phyloP scores from a whole-genome alignment of 2,329 filamentous ascomycete genomes.

The Diaporthe vaccinii region DNA sequence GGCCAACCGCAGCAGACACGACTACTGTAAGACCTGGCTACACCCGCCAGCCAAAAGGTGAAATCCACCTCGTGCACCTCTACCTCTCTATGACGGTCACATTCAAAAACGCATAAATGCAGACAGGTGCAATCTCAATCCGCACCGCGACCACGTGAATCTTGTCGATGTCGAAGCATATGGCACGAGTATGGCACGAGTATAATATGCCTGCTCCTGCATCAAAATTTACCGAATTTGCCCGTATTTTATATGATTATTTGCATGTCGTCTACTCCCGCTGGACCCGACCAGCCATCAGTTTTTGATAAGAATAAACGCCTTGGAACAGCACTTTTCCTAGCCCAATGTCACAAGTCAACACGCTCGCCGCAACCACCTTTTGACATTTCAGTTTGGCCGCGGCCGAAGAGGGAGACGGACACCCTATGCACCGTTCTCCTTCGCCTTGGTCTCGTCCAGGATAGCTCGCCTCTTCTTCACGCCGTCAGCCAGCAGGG shows the following conservation, averaged over 20 bases:
- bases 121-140: background rate
- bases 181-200: background rate
- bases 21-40: slow-evolving; percentile 11
- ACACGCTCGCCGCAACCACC: background rate
- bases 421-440: slow-evolving; percentile 36
- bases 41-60: background rate
- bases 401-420: slow-evolving; percentile 35
- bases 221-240: background rate
- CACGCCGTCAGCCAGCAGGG: slow-evolving; percentile 83
- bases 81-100: slow-evolving; percentile 34
- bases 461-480: slow-evolving; percentile 74
- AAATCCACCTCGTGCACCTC: background rate
- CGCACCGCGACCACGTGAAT: background rate
- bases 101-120: slow-evolving; percentile 9
- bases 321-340: slow-evolving; percentile 21
- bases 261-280: background rate
- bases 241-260: background rate
- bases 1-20: slow-evolving; percentile 21
- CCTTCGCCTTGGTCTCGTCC: slow-evolving; percentile 46
- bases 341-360: background rate
- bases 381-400: slow-evolving; percentile 11
- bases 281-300: background rate
- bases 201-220: background rate
- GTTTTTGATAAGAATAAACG: slow-evolving; percentile 18
- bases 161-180: background rate